These are phyloP conservation scores for Sclerotinia glacialis DNA, from an alignment of 2,329 filamentous ascomycete species.

Conservation along the genomic window DNA sequence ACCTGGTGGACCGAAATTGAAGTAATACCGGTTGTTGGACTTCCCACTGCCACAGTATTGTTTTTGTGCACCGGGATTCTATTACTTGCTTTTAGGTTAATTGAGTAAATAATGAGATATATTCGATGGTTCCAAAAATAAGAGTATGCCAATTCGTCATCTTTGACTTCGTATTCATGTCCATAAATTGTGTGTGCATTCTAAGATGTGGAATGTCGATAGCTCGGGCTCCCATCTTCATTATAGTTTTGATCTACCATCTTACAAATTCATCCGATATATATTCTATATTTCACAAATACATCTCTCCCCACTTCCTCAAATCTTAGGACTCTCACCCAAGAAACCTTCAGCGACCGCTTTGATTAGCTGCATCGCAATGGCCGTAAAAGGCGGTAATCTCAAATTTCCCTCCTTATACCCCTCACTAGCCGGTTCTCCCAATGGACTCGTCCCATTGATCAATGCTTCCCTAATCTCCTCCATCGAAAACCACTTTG, in stretches of 20 bases:
- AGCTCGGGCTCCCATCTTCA: not conserved
- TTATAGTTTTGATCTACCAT: not conserved
- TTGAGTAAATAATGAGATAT: too few species aligned
- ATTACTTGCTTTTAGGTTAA: too few species aligned
- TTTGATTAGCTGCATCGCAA: constrained; percentile 83
- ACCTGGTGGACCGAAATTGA: too few species aligned
- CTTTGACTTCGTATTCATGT: not conserved
- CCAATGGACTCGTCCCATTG: constrained; percentile 64
- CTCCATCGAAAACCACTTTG: constrained; percentile 81
- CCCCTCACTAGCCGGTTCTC: constrained; percentile 58
- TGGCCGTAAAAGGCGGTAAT: constrained; percentile 81
- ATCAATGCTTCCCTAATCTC: constrained; percentile 74
- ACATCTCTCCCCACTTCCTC: not conserved
- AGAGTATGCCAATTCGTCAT: too few species aligned
- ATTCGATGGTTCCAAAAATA: not conserved
- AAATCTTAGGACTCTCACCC: constrained; percentile 38
- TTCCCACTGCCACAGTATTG: too few species aligned
- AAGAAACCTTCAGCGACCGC: constrained; percentile 73
- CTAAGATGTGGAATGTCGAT: not conserved
- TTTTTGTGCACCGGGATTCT: too few species aligned
- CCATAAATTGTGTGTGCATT: not conserved
- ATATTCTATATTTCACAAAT: not conserved
- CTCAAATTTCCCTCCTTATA: constrained; percentile 76
- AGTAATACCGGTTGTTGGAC: too few species aligned
- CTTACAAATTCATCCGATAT: constrained; percentile 7